These are phyloP conservation scores for Diaporthe vexans DNA, from an alignment of 2,329 filamentous ascomycete genomes.

Conservation along the genomic window DNA sequence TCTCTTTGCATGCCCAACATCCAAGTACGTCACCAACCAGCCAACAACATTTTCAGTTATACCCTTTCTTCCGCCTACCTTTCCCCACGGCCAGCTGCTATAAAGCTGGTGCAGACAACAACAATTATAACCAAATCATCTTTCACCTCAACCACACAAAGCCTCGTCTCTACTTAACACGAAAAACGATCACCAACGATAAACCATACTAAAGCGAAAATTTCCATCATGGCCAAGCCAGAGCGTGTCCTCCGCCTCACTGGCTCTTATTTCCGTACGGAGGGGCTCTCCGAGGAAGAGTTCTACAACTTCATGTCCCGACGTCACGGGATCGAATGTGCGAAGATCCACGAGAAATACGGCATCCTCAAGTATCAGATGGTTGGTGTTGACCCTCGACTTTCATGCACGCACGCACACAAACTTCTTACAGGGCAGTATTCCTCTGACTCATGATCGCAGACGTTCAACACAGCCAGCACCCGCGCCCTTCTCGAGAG, in stretches of 20 bases:
- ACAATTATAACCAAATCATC: no score
- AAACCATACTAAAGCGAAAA: no score
- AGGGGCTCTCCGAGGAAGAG: background rate
- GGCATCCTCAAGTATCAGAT: background rate
- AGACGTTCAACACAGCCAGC: constrained; percentile 18
- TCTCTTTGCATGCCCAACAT: background rate
- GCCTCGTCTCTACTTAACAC: no score
- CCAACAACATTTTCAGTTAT: no score
- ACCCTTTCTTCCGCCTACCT: no score
- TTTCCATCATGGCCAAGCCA: background rate
- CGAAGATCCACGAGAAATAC: constrained; percentile 7
- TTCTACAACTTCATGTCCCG: constrained; percentile 9
- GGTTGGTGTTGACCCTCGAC: background rate
- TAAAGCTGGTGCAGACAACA: no score
- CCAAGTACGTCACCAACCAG: background rate
- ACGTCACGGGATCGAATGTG: constrained; percentile 7
- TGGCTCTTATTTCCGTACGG: background rate
- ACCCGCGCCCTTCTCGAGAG: constrained; percentile 4
- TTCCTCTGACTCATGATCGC: background rate
- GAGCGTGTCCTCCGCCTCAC: constrained; percentile 8
- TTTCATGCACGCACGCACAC: background rate
- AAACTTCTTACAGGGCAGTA: background rate
- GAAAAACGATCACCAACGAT: no score
- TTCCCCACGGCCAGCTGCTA: no score
- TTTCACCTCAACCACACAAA: no score